Evolutionary conservation across 371 early-diverging fungal genomes (phyloP), one percentile per base, ranked within the genome.

Genomic region (Coemansia sp.): DNA sequence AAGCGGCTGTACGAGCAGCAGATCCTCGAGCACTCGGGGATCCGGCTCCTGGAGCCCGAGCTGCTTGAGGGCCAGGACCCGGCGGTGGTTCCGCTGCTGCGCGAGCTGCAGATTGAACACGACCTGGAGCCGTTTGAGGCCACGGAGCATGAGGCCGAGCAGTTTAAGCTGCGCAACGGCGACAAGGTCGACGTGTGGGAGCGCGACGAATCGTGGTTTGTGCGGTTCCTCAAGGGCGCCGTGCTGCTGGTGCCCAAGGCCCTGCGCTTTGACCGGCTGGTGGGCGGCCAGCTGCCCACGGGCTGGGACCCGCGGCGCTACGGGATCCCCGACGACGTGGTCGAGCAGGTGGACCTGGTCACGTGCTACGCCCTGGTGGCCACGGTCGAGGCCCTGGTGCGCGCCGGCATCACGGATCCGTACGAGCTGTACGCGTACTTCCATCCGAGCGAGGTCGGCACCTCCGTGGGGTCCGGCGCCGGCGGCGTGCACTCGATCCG

Each of bases 381-480:
- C 31, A 94, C 96, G 34, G 94, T 92, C 18, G 98, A 97, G 81
- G 94, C 98, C 14, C 82, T 97, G 67, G 83, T 94, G 43, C 83
- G 93, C 37, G 86, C 93, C 52, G 98, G 98, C 82, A 88, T 97
- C 64, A 93, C 94, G 34, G 98, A 97, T 70, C 95, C 98, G 34
- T 97, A 97, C 82, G 98, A 97, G 82, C 92, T 96, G 82, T 97
- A 92, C 87, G 85, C 90, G 78, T 94, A 96, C 77, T 92, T 97
- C 63, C 97, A 97, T 78, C 93, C 95, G 18, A 87, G 93, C 49
- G 92, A 97, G 67, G 87, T 97, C 52, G 98, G 98, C 72, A 97
- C 93, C 81, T 81, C 90, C 5, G 83, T 90, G 59, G 98, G 98
- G 62, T 87, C 90, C 9, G 89, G 90, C 75, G 85, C 89, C 5